These are phyloP conservation scores for Chloroidium sp. DNA, from an alignment of 163 green algal species.

Conservation along the genomic window DNA sequence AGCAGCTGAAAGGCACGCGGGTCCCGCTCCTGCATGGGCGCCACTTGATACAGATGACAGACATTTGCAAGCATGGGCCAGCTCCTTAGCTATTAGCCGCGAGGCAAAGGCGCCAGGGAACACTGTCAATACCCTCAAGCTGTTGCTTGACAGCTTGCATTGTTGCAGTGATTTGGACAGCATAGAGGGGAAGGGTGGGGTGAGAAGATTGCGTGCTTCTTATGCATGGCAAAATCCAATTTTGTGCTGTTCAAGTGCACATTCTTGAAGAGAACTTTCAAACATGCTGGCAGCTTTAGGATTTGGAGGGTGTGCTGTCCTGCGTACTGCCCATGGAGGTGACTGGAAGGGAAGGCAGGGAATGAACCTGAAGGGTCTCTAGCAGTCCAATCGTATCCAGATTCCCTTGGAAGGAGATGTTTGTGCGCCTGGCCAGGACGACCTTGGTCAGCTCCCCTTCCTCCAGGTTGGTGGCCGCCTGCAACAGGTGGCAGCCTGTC, in stretches of 20 bases:
- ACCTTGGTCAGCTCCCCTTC: conserved; percentile 62
- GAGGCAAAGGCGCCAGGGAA: too few relatives aligned
- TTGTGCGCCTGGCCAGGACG: conserved; percentile 69
- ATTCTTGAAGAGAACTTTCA: neutral
- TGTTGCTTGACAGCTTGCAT: too few relatives aligned
- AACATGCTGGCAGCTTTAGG: conserved; percentile 1
- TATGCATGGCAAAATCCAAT: neutral
- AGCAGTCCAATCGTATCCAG: conserved; percentile 50
- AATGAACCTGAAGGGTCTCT: conserved; percentile 47
- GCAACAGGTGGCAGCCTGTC: neutral
- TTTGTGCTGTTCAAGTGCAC: neutral
- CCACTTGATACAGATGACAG: neutral
- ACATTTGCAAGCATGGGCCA: neutral
- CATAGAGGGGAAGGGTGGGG: neutral
- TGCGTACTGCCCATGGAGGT: too few relatives aligned
- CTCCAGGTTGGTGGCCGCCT: neutral
- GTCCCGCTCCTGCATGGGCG: conserved; percentile 47
- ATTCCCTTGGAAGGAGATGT: conserved; percentile 24
- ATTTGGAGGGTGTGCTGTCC: too few relatives aligned
- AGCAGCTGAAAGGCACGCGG: conserved; percentile 77
- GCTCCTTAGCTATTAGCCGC: too few relatives aligned
- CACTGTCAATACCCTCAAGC: too few relatives aligned
- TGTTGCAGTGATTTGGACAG: too few relatives aligned
- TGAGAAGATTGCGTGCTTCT: neutral
- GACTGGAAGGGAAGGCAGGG: too few relatives aligned